A percentile compares a stretch with the other conserved stretches of the same genome.
Evolutionary conservation across 2,329 filamentous ascomycete genomes (phyloP).

Genomic region (Epichloe brachyelytri): DNA sequence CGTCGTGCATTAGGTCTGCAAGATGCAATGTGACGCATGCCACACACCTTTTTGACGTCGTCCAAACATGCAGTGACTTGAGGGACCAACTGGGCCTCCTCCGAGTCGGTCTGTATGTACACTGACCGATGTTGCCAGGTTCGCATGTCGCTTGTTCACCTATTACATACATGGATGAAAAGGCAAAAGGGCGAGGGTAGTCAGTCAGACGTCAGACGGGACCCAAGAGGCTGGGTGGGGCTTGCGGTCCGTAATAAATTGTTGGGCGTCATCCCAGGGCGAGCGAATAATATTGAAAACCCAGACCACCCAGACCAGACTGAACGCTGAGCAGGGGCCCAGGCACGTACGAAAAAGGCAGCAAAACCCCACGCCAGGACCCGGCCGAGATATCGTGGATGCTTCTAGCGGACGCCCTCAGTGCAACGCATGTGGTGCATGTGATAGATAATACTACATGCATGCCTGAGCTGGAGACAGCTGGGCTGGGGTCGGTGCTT

Average conservation of each 20-base stretch:
- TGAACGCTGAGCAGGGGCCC: not conserved
- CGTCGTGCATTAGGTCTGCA: not conserved
- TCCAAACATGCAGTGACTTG: not conserved
- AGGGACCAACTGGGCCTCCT: not conserved
- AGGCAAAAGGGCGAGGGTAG: not conserved
- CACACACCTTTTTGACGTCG: not conserved
- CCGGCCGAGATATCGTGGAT: not conserved
- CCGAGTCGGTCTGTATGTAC: not conserved
- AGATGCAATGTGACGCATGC: not conserved
- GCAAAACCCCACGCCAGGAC: not conserved
- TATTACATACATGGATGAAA: no score
- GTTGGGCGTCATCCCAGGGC: no score
- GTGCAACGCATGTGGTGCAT: slow-evolving; percentile 1
- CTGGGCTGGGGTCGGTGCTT: not conserved
- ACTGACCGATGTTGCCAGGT: not conserved
- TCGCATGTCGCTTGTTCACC: not conserved
- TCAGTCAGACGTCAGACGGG: not conserved
- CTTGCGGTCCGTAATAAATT: no score
- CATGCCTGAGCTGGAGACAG: not conserved
- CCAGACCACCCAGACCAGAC: not conserved
- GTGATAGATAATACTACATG: not conserved
- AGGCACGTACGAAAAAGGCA: not conserved
- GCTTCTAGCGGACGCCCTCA: not conserved
- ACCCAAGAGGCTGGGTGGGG: not conserved
- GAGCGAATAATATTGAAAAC: no score